Conservation (phyloP, 768 basidiomycete genomes). For the Xerocomellus intermedius region DNA sequence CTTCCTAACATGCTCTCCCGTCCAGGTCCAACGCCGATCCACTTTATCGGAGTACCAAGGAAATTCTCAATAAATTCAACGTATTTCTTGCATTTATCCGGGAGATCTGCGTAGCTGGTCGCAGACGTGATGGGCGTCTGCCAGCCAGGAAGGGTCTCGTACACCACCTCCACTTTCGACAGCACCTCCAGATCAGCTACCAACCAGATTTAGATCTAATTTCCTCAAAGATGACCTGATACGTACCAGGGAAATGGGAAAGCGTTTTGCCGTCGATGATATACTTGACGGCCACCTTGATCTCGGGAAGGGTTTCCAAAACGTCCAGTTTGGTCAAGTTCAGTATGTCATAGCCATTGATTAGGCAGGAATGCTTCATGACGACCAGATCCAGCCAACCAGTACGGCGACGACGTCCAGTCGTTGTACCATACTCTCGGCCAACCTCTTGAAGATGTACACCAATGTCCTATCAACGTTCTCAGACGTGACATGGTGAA, state of each 20-base stretch:
- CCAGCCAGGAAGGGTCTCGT: slow-evolving; percentile 93
- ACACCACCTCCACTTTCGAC: slow-evolving; percentile 76
- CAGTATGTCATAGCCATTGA: slow-evolving; percentile 93
- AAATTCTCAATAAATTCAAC: slow-evolving; percentile 82
- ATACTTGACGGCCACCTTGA: slow-evolving; percentile 87
- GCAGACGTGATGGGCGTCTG: slow-evolving; percentile 66
- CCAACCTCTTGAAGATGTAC: slow-evolving; percentile 92
- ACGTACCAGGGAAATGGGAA: slow-evolving; percentile 81
- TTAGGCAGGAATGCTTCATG: slow-evolving; percentile 84
- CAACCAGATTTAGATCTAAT: background rate
- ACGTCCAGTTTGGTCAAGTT: slow-evolving; percentile 98
- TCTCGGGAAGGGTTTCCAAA: slow-evolving; percentile 78
- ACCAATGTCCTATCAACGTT: slow-evolving; percentile 61
- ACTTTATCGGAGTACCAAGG: slow-evolving; percentile 73
- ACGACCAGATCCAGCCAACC: slow-evolving; percentile 99
- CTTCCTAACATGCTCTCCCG: slow-evolving; percentile 70
- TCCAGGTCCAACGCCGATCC: slow-evolving; percentile 92
- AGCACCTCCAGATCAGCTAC: slow-evolving; percentile 84
- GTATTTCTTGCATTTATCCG: slow-evolving; percentile 82
- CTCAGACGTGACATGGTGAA: background rate
- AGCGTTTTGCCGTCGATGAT: slow-evolving; percentile 73
- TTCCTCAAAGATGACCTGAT: background rate
- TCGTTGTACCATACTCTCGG: slow-evolving; percentile 87
- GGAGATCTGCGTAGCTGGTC: slow-evolving; percentile 70
- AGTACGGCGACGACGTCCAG: slow-evolving; percentile 88